phyloP scores from a whole-genome alignment of 148 eudicot species.

The Rhododendron ovatum region DNA sequence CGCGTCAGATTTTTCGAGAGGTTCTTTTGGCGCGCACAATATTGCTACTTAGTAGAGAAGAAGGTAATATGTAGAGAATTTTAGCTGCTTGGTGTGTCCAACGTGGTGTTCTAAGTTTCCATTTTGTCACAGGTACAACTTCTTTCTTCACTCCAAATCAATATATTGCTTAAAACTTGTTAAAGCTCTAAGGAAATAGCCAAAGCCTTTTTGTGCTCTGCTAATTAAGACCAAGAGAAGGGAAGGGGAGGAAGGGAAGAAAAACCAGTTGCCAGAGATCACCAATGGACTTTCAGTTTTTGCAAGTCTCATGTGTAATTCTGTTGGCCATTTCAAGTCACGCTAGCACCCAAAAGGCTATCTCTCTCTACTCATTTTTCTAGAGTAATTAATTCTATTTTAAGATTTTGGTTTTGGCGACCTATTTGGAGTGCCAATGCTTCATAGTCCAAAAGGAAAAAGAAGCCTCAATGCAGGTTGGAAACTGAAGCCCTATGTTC shows the following conservation, averaged over 20 bases:
- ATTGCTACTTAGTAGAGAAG: not conserved
- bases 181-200: not conserved
- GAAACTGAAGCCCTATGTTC: not conserved
- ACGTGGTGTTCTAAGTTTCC: not conserved
- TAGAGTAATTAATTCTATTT: too few species aligned
- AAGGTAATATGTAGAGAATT: not conserved
- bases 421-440: too few species aligned
- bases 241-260: not conserved
- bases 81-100: conserved; percentile 1
- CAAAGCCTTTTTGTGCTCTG: not conserved
- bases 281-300: not conserved
- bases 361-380: too few species aligned
- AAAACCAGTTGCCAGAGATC: not conserved
- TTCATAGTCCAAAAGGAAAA: not conserved
- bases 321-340: too few species aligned
- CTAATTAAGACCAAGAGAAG: too few species aligned
- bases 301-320: too few species aligned
- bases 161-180: too few species aligned
- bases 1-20: not conserved
- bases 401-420: too few species aligned
- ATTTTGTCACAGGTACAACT: not conserved
- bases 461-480: too few species aligned
- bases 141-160: not conserved
- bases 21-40: not conserved
- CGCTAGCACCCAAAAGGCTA: too few species aligned